Base-by-base conservation (phyloP, 495 filamentous ascomycete species). In the Aspergillus egyptiacus region DNA sequence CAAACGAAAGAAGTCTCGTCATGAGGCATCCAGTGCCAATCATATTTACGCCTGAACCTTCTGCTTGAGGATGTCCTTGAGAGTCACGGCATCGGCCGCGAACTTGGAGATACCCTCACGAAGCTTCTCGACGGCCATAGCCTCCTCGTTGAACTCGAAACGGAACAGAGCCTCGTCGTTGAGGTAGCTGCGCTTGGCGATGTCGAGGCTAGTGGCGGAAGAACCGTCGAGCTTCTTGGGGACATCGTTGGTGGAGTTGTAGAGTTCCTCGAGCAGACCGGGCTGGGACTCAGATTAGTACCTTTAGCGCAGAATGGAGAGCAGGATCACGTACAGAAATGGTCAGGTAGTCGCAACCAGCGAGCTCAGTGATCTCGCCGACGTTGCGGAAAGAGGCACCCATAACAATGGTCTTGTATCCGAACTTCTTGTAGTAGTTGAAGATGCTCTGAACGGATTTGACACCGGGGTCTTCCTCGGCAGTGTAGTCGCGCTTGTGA, bases 341-440 rank as follows among this genome's bases (percentile, higher is more conserved):
- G 62, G 93, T 99, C 54, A 99, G 77, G 78, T 97, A 99, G 72
- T 99, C 93, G 64, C 93, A 97, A 62, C 93, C 93, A 67, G 89
- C 89, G 27, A 99, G 78, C 80, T 99, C 94, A 35, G 86, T 96
- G 73, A 99, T 95, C 77, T 99, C 93, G 54, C 93, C 93, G 45
- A 74, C 71, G 75, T 86, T 96, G 61, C 93, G 79, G 87, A 99
- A 99, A 11, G 90, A 96, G 55, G 93, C 93, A 64, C 93, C 93
- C 93, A 99, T 99, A 66, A 99, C 93, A 61, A 95, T 95, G 68
- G 93, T 98, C 59, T 93, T 91, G 82, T 99, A 96, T 63, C 86
- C 89, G 71, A 77, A 85, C 79, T 96, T 99, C 88, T 99, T 99
- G 84, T 99, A 99, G 86, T 99, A 99, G 78, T 99, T 95, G 85